A percentile compares a stretch with the other conserved stretches of the same genome.
Evolutionary conservation across 371 early-diverging fungal genomes (phyloP).

Genomic region (Lichtheimia ramosa): DNA sequence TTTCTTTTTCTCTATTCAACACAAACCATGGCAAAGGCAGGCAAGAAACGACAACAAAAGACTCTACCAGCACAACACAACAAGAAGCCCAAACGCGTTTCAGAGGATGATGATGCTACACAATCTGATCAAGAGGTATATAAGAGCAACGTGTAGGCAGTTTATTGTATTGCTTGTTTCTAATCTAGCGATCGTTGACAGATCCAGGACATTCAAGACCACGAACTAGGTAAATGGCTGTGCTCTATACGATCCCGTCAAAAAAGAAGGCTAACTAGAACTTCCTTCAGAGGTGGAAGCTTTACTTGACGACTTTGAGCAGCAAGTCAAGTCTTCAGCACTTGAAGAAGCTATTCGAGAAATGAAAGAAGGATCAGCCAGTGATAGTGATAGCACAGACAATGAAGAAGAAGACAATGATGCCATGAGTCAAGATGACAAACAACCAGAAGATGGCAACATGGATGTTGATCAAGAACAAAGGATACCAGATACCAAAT

Average conservation of each 20-base stretch:
- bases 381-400: conserved; percentile 25
- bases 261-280: not conserved
- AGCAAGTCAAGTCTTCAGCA: conserved; percentile 32
- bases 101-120: not conserved
- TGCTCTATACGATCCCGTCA: not conserved
- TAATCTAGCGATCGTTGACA: not conserved
- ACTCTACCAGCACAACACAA: too few species aligned
- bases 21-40: not conserved
- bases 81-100: not conserved
- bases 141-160: too few species aligned
- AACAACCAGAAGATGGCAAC: conserved; percentile 8
- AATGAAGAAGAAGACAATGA: conserved; percentile 22
- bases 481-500: conserved; percentile 10
- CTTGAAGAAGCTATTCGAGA: conserved; percentile 31
- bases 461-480: conserved; percentile 15
- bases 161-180: too few species aligned
- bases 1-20: not conserved
- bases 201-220: not conserved
- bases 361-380: conserved; percentile 6
- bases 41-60: not conserved
- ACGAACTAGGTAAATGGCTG: not conserved
- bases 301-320: conserved; percentile 43
- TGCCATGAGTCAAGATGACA: conserved; percentile 10
- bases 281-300: not conserved
- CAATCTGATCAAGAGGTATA: not conserved